Percentiles rank a stretch among this genome's conserved stretches.
phyloP scores from a whole-genome alignment of 495 filamentous ascomycete genomes.

The Neurospora sp. region DNA sequence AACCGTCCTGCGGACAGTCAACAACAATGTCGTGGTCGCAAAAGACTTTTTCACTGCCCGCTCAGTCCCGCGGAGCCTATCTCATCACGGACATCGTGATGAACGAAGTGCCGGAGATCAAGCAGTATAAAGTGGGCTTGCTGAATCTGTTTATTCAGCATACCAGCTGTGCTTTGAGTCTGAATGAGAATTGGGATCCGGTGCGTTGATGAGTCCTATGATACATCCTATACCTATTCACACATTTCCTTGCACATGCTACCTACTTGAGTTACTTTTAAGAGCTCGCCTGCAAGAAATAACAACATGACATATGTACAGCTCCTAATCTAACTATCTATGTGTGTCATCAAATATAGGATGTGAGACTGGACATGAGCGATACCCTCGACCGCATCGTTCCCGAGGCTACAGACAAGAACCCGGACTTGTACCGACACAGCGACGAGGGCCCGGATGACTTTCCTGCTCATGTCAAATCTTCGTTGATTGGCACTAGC shows the following conservation, averaged over 20 bases:
- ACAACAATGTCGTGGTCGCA: slow-evolving; percentile 69
- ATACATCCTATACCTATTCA: no score
- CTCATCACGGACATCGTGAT: slow-evolving; percentile 72
- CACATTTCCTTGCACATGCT: no score
- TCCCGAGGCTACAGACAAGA: slow-evolving; percentile 52
- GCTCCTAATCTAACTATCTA: no score
- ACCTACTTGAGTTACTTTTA: no score
- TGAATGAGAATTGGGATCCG: slow-evolving; percentile 83
- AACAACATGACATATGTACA: no score
- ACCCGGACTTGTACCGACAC: slow-evolving; percentile 79
- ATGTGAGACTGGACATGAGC: slow-evolving; percentile 70
- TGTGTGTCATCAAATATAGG: slow-evolving; percentile 5
- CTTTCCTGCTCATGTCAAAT: slow-evolving; percentile 74
- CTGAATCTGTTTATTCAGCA: slow-evolving; percentile 87
- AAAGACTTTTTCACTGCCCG: slow-evolving; percentile 66
- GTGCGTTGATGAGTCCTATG: slow-evolving; percentile 45
- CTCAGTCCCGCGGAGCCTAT: slow-evolving; percentile 71
- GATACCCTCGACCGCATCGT: slow-evolving; percentile 87
- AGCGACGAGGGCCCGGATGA: slow-evolving; percentile 17
- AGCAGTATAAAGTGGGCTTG: slow-evolving; percentile 71
- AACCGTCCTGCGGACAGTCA: no score
- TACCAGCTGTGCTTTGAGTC: slow-evolving; percentile 71
- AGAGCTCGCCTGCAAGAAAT: no score
- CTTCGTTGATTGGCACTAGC: slow-evolving; percentile 74
- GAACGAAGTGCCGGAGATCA: slow-evolving; percentile 61